Conservation (phyloP, 164 flowering plant species). For the Stephania yunnanensis region DNA sequence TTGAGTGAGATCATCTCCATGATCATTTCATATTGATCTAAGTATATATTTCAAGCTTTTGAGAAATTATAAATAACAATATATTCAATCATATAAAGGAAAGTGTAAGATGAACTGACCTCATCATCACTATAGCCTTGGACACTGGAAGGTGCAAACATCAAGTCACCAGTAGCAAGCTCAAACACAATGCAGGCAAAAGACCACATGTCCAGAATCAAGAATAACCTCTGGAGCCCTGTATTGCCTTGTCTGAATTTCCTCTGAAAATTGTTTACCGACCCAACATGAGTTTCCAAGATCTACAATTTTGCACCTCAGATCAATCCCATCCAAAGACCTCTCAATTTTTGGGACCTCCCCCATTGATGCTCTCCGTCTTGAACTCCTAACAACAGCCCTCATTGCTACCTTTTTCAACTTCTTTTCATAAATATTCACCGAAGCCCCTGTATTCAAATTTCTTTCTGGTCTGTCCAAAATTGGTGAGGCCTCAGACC, state of each 20-base stretch:
- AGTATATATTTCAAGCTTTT: neutral
- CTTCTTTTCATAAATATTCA: constrained; percentile 58
- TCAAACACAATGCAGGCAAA: constrained; percentile 91
- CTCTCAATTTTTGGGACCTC: constrained; percentile 38
- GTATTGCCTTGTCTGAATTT: constrained; percentile 92
- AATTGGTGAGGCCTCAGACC: constrained; percentile 57
- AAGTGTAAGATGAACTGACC: constrained; percentile 34
- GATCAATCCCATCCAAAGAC: constrained; percentile 68
- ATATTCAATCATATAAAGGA: neutral
- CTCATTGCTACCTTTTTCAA: constrained; percentile 72
- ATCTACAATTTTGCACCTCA: constrained; percentile 89
- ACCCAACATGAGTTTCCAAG: constrained; percentile 97
- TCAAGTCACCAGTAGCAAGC: constrained; percentile 94
- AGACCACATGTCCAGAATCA: constrained; percentile 89
- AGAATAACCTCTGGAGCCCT: constrained; percentile 94
- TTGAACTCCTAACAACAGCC: constrained; percentile 73
- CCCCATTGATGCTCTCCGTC: constrained; percentile 59
- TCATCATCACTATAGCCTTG: constrained; percentile 81
- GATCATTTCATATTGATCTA: neutral
- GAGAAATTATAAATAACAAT: neutral
- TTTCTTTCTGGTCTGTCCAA: constrained; percentile 82
- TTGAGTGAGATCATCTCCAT: neutral
- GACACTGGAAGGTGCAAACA: constrained; percentile 76
- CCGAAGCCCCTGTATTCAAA: constrained; percentile 43
- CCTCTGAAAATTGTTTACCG: constrained; percentile 62